Evolutionary conservation across 345 rosid species (phyloP).

Genomic region (Eucalyptus sp.): DNA sequence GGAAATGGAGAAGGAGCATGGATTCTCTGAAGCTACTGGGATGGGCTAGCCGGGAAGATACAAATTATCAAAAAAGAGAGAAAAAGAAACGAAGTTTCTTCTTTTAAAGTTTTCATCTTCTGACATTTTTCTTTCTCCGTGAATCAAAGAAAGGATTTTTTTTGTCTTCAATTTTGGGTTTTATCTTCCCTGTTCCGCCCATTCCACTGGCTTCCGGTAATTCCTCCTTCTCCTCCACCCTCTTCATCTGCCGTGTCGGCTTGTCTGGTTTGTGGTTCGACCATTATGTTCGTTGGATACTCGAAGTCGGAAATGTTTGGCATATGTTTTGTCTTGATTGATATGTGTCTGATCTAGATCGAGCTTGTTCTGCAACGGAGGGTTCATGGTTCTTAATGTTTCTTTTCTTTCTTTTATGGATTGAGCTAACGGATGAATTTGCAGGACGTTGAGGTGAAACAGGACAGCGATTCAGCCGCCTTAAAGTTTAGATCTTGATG

Average conservation of each 20-base stretch:
- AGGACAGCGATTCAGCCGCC: not conserved
- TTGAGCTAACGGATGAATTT: not conserved
- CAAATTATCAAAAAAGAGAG: not conserved
- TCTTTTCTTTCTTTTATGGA: not conserved
- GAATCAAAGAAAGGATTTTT: not conserved
- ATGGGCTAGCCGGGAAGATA: not conserved
- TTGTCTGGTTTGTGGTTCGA: not conserved
- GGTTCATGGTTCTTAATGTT: not conserved
- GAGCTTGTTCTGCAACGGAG: not conserved
- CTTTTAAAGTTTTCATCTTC: not conserved
- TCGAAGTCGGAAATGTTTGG: not conserved
- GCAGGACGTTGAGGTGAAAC: not conserved
- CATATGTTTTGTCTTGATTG: not conserved
- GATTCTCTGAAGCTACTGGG: not conserved
- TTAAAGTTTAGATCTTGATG: not conserved
- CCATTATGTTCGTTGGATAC: not conserved
- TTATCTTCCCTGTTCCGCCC: not conserved
- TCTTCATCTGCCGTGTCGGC: not conserved
- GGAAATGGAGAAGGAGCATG: not conserved
- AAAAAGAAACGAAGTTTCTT: not conserved
- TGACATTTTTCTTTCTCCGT: not conserved
- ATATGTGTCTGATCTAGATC: not conserved
- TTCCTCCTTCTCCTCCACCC: not conserved
- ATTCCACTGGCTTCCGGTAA: not conserved
- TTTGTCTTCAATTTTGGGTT: not conserved